These are phyloP conservation scores for Gnomoniopsis smithogilvyi DNA, from an alignment of 2,329 filamentous ascomycete genomes.

Conservation along the genomic window DNA sequence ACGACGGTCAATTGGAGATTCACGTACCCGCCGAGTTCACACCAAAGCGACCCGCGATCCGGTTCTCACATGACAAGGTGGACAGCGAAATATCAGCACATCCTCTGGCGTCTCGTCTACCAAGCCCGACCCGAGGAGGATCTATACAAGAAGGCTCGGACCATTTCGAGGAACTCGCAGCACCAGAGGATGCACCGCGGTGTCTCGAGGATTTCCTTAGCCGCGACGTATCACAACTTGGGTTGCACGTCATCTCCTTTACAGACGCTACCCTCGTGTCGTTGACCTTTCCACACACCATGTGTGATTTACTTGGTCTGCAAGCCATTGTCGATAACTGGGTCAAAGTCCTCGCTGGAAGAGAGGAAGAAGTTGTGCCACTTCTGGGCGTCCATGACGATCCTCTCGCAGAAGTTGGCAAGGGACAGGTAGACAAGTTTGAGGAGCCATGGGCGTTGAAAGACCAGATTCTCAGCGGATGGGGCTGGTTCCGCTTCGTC, in stretches of 20 bases:
- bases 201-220: constrained; percentile 37
- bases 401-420: constrained; percentile 26
- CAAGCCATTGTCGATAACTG: constrained; percentile 41
- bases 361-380: constrained; percentile 36
- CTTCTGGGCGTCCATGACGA: constrained; percentile 34
- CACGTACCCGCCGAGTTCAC: constrained; percentile 31
- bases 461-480: constrained; percentile 24
- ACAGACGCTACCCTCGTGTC: constrained; percentile 46
- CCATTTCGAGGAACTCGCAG: constrained; percentile 25
- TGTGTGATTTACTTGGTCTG: constrained; percentile 44
- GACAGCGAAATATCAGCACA: constrained; percentile 38
- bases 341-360: constrained; percentile 41
- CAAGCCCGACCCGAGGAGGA: constrained; percentile 27
- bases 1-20: constrained; percentile 27
- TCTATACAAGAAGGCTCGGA: constrained; percentile 26
- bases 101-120: constrained; percentile 34
- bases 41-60: constrained; percentile 33
- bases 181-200: constrained; percentile 23
- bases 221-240: constrained; percentile 41
- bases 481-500: constrained; percentile 29
- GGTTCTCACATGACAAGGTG: constrained; percentile 35
- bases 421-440: constrained; percentile 13
- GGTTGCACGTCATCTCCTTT: constrained; percentile 46
- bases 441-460: constrained; percentile 27
- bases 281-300: constrained; percentile 43